These are phyloP conservation scores for Podosphaera fusca DNA, from an alignment of 2,329 filamentous ascomycete species.

Conservation along the genomic window DNA sequence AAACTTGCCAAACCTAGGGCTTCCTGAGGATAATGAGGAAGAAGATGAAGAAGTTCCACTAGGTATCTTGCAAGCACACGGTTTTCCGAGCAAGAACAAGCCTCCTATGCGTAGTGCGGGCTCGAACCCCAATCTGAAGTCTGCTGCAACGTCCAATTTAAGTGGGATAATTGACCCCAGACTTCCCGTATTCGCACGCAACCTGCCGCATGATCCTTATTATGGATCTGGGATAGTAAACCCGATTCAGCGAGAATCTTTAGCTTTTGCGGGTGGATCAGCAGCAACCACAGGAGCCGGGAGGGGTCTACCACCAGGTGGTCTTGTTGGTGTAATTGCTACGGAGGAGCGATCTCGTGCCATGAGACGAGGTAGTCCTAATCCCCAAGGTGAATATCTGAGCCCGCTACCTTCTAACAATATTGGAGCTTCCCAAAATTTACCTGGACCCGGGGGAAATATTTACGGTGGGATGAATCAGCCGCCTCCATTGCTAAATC, in stretches of 20 bases:
- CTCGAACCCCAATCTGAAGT: conserved; percentile 50
- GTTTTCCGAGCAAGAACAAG: conserved; percentile 58
- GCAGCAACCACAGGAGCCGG: conserved; percentile 14
- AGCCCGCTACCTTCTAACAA: conserved; percentile 16
- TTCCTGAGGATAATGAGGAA: conserved; percentile 32
- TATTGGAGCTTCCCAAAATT: conserved; percentile 13
- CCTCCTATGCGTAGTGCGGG: conserved; percentile 45
- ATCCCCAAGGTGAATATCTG: conserved; percentile 27
- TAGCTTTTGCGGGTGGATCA: conserved; percentile 41
- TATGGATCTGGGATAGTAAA: conserved; percentile 56
- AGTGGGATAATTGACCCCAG: conserved; percentile 24
- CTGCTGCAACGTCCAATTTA: conserved; percentile 28
- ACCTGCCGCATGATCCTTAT: conserved; percentile 68
- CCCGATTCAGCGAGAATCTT: conserved; percentile 47
- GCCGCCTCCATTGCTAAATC: conserved; percentile 13
- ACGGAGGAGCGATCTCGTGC: conserved; percentile 61
- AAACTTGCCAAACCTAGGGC: conserved; percentile 22
- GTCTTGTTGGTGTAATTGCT: conserved; percentile 71
- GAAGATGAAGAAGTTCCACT: conserved; percentile 77
- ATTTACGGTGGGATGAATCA: conserved; percentile 10
- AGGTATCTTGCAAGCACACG: conserved; percentile 69
- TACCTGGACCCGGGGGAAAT: conserved; percentile 4
- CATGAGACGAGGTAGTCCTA: conserved; percentile 56
- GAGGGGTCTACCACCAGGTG: conserved; percentile 36
- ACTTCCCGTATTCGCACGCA: conserved; percentile 62